A percentile compares a stretch with the other conserved stretches of the same genome.
phyloP scores from a whole-genome alignment of 2,329 filamentous ascomycete genomes.

The Beauveria brongniartii region DNA sequence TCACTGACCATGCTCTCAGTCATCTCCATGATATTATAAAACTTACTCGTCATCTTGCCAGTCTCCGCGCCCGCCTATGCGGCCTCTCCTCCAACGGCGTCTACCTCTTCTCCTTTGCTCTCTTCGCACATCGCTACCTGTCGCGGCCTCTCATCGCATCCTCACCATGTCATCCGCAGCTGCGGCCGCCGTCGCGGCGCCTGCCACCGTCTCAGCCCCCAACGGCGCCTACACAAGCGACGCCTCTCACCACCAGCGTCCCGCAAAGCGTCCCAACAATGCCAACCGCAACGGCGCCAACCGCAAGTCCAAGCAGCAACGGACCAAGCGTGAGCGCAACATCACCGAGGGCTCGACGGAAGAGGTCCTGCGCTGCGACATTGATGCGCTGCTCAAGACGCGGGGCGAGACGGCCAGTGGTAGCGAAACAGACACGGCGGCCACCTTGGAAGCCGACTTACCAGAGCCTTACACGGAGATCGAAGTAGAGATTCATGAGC shows the following conservation, averaged over 20 bases:
- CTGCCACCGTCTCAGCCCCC: not conserved
- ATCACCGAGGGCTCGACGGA: constrained; percentile 56
- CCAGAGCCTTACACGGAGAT: constrained; percentile 67
- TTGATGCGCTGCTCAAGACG: constrained; percentile 45
- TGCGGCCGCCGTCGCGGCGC: not conserved
- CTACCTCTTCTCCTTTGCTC: not conserved
- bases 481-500: constrained; percentile 69
- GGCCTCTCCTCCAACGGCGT: not conserved
- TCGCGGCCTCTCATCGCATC: not conserved
- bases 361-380: constrained; percentile 57
- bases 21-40: not conserved
- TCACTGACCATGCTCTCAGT: not conserved
- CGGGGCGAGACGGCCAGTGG: constrained; percentile 24
- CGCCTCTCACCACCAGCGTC: not conserved
- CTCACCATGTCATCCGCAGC: not conserved
- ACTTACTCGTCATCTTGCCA: no score
- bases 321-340: constrained; percentile 50
- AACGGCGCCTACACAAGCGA: not conserved
- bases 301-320: constrained; percentile 34
- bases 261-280: constrained; percentile 10
- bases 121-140: not conserved
- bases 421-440: constrained; percentile 14
- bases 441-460: constrained; percentile 25
- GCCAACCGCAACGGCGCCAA: constrained; percentile 1
- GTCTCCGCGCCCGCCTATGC: not conserved